Percentiles rank a stretch among this genome's conserved stretches.
Evolutionary conservation across 176 grass and related monocot genomes (phyloP).

Genomic region (Thalia dealbata): DNA sequence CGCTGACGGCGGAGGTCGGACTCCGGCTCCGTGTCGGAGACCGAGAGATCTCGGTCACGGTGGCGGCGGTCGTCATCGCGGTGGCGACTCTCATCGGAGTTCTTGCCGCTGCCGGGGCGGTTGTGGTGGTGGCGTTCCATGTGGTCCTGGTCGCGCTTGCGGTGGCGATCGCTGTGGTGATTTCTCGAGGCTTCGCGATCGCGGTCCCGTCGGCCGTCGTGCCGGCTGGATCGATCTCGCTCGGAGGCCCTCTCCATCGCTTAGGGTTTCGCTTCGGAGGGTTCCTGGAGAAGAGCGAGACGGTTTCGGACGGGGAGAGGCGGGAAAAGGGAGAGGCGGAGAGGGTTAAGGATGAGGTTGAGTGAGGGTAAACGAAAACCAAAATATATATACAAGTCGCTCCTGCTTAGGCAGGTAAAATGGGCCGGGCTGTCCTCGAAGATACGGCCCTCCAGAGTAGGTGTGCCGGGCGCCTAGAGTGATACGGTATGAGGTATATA

Average conservation of each 20-base stretch:
- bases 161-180: conserved; percentile 29
- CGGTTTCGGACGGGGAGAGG: background rate
- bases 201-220: background rate
- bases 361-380: too few relatives aligned
- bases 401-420: too few relatives aligned
- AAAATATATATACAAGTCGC: too few relatives aligned
- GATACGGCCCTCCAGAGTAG: too few relatives aligned
- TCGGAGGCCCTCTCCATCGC: conserved; percentile 42
- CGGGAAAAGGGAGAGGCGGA: too few relatives aligned
- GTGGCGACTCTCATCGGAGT: conserved; percentile 15
- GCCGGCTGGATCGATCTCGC: background rate
- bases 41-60: background rate
- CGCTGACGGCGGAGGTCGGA: conserved; percentile 17
- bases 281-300: background rate
- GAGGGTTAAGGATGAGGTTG: too few relatives aligned
- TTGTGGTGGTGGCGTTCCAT: conserved; percentile 10
- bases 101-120: conserved; percentile 18
- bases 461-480: too few relatives aligned
- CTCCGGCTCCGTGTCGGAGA: conserved; percentile 15
- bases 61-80: background rate
- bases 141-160: conserved; percentile 28
- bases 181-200: conserved; percentile 28
- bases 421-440: too few relatives aligned
- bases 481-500: too few relatives aligned
- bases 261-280: conserved; percentile 3